Conservation (phyloP, 1,284 basidiomycete genomes). For the Sanghuangporus weigelae region DNA sequence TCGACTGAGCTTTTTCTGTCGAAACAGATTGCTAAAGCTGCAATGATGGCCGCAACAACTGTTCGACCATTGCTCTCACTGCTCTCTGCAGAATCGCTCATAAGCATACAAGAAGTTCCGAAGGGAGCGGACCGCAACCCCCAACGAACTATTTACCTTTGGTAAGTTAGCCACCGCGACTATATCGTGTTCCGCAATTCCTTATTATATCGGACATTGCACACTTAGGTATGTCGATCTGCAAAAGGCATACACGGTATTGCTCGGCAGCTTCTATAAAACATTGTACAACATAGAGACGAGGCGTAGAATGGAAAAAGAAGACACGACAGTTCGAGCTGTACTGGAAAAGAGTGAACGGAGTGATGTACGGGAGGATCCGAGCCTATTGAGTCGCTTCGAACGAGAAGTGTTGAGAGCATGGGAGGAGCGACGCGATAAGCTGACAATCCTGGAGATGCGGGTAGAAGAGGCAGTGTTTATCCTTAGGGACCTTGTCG, state of each 20-base stretch:
- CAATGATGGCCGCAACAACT: conserved; percentile 88
- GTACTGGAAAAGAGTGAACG: conserved; percentile 77
- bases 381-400: conserved; percentile 58
- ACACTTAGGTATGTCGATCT: conserved; percentile 73
- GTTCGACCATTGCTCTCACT: conserved; percentile 78
- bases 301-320: conserved; percentile 67
- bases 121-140: conserved; percentile 85
- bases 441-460: conserved; percentile 69
- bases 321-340: conserved; percentile 56
- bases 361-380: conserved; percentile 74
- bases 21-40: conserved; percentile 85
- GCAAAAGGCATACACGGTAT: conserved; percentile 70
- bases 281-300: conserved; percentile 78
- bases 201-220: not conserved
- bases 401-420: conserved; percentile 64
- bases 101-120: conserved; percentile 89
- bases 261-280: conserved; percentile 80
- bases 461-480: conserved; percentile 83
- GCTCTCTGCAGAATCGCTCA: conserved; percentile 73
- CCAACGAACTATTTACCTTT: conserved; percentile 82
- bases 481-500: conserved; percentile 69
- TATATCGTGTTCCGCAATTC: not conserved
- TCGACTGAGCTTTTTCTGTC: not conserved
- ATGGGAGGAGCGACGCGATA: conserved; percentile 67
- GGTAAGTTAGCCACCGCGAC: conserved; percentile 41